A percentile compares a stretch with the other conserved stretches of the same genome.
phyloP scores from a whole-genome alignment of 371 early-diverging fungal species.

The Rhizomucor pusillus region DNA sequence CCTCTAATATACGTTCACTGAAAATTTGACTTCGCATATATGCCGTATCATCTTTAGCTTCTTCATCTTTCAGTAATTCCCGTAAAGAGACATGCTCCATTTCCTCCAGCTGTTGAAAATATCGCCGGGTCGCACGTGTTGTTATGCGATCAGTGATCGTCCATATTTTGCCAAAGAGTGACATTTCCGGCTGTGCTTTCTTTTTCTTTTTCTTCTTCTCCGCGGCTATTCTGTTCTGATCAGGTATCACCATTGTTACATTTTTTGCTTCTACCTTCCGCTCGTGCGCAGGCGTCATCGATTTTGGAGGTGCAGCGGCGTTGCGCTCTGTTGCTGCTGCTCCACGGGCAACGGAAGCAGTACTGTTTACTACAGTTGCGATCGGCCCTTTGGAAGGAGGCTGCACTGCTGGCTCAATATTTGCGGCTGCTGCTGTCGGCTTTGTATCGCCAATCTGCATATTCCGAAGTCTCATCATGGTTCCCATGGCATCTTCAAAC shows the following conservation, averaged over 20 bases:
- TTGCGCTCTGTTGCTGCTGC: not conserved
- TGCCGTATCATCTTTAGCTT: conserved; percentile 20
- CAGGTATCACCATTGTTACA: conserved; percentile 1
- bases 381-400: not conserved
- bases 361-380: not conserved
- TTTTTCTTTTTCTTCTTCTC: conserved; percentile 30
- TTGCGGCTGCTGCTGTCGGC: not conserved
- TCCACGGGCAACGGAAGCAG: not conserved
- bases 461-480: conserved; percentile 50
- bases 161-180: conserved; percentile 56
- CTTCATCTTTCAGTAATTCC: conserved; percentile 15
- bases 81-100: conserved; percentile 4
- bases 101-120: conserved; percentile 24
- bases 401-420: not conserved
- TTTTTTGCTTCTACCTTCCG: not conserved
- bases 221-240: conserved; percentile 2
- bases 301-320: not conserved
- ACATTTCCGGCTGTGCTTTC: conserved; percentile 32
- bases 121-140: conserved; percentile 36
- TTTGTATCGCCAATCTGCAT: conserved; percentile 31
- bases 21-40: conserved; percentile 45
- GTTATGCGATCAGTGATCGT: conserved; percentile 50
- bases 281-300: conserved; percentile 1
- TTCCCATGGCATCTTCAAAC: conserved; percentile 40
- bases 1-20: conserved; percentile 46